Conservation (phyloP, 768 basidiomycete genomes). For the Suillus placidus region DNA sequence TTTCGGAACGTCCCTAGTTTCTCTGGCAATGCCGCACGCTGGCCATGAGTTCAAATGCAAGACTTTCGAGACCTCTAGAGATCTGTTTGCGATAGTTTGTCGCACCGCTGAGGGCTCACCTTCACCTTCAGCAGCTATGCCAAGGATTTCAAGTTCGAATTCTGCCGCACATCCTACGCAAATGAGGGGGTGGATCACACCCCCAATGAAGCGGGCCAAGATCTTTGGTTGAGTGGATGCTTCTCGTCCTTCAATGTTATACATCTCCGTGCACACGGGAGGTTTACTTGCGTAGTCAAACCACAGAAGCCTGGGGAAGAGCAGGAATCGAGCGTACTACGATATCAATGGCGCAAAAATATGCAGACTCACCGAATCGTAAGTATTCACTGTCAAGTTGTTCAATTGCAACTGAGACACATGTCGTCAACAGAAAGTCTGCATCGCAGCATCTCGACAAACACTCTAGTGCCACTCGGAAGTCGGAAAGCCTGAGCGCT, state of each 20-base stretch:
- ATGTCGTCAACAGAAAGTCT: not conserved
- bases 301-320: no score
- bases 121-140: conserved; percentile 58
- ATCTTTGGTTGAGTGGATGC: conserved; percentile 45
- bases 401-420: not conserved
- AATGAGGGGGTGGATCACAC: conserved; percentile 60
- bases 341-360: not conserved
- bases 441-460: not conserved
- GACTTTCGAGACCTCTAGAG: no score
- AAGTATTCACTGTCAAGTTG: not conserved
- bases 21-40: no score
- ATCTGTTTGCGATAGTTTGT: conserved; percentile 3
- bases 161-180: conserved; percentile 59
- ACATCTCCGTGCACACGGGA: not conserved
- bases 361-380: not conserved
- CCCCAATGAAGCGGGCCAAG: conserved; percentile 52
- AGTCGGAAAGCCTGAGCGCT: not conserved
- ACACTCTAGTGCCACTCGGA: not conserved
- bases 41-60: no score
- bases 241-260: conserved; percentile 5
- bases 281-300: not conserved
- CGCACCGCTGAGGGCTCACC: not conserved
- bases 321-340: not conserved
- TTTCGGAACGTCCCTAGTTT: no score
- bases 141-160: conserved; percentile 49